Evolutionary conservation across 441 rosid genomes (phyloP), one percentile per base, ranked within the genome.

Genomic region (Adansonia rubrostipa): DNA sequence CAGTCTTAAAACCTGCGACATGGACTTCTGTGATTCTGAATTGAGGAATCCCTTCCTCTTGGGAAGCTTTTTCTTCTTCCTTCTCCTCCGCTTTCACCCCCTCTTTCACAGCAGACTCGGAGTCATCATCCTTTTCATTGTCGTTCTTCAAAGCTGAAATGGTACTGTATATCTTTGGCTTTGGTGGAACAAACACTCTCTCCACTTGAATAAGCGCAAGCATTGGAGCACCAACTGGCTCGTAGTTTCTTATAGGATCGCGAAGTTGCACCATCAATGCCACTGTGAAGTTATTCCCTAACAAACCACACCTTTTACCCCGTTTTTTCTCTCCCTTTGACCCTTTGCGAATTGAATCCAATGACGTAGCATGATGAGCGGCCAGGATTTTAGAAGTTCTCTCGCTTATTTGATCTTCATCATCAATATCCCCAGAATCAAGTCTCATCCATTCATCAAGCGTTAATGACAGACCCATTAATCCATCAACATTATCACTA

Each of bases 201-300:
- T 96, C 98, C 2, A 93, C 99, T 85, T 93, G 99, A 84, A 92
- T 85, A 51, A 96, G 97, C 66, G 98, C 86, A 82, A 96, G 97
- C 97, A 96, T 96, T 45, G 99, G 98, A 11, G 96, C 88, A 72
- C 99, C 99, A 36, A 96, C 99, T 14, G 96, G 92, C 75, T 96
- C 98, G 71, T 92, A 89, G 85, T 93, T 87, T 72, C 99, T 86
- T 19, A 89, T 36, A 47, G 98, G 97, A 88, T 93, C 98, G 19
- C 82, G 91, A 13, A 96, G 93, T 81, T 91, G 97, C 80, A 96
- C 98, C 98, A 96, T 89, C 64, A 93, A 83, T 75, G 95, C 94
- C 79, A 93, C 95, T 0, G 97, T 96, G 84, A 96, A 91, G 84
- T 94, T 92, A 86, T 93, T 92, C 66, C 97, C 98, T 73, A 96